Conservation (phyloP, 805 yeast genomes). For the Diddensiella caesifluorescens region DNA sequence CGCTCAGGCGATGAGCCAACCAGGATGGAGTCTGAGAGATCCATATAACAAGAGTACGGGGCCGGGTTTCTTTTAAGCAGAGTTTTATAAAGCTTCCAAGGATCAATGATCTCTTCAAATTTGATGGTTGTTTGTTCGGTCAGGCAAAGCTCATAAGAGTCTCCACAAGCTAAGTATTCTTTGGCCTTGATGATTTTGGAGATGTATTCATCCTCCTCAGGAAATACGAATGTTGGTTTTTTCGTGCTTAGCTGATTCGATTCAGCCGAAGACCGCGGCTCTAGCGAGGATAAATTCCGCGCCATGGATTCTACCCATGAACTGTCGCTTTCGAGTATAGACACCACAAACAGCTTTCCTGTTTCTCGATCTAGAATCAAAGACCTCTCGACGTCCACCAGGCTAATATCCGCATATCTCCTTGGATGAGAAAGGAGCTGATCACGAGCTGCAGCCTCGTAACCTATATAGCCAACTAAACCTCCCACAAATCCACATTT, state of each 20-base stretch:
- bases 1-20: constrained; percentile 94
- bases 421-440: constrained; percentile 10
- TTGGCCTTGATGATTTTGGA: constrained; percentile 60
- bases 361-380: constrained; percentile 49
- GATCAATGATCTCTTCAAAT: constrained; percentile 42
- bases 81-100: constrained; percentile 80
- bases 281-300: too few species aligned
- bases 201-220: constrained; percentile 50
- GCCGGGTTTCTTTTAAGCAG: constrained; percentile 77
- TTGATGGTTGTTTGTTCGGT: constrained; percentile 66
- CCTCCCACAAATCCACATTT: constrained; percentile 72
- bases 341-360: constrained; percentile 45
- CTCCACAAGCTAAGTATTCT: constrained; percentile 64
- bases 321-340: constrained; percentile 42
- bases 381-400: constrained; percentile 64
- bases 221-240: constrained; percentile 30
- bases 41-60: constrained; percentile 80
- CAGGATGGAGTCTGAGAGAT: constrained; percentile 48
- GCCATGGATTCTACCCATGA: constrained; percentile 15
- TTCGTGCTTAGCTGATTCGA: constrained; percentile 8
- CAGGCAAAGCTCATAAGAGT: constrained; percentile 89
- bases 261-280: too few species aligned
- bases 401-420: constrained; percentile 55
- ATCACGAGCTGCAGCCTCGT: constrained; percentile 53
- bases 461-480: constrained; percentile 74